Evolutionary conservation across 176 grass and related monocot species (phyloP), one percentile per base, ranked within the genome.

Genomic region (Oryza brachyantha): DNA sequence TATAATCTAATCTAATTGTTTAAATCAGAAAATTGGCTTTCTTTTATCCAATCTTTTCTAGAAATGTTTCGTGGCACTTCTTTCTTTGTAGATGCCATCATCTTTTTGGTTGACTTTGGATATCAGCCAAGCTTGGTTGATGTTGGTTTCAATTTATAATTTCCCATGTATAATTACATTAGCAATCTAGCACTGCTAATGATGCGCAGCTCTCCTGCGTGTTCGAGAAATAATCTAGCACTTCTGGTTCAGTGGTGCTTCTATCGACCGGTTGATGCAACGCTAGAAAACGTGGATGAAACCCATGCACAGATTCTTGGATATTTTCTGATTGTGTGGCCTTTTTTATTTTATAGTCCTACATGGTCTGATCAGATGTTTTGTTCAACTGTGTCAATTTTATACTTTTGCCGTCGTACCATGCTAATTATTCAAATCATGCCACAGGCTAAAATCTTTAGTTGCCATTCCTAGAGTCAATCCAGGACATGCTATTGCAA

Each of bases 391-490:
- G 7, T 57, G 66, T 32, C 4, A 27, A 68, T 13, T 68, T 41
- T 21, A 8, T 14, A 11, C 21, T 24, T 12, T 68, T 7, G 39
- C 48, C 50, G 6, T 5, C 1, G 7, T 54, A 54, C 12, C 16
- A 17, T 81, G 39, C 70, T 41, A 55, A 66, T 74, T 83, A 1
- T 31, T 38, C 17, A 22, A 50, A 39, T 57, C 16, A 55, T 1
- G 0, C 76, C 36, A 27, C 83, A 99, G 92, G 96, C 87, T 99
- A 27, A 99, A 95, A 75, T 82, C 92, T 55, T 82, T 99, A 41
- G 81, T 99, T 79, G 87, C 92, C 6, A 99, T 95, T 74, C 96
- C 96, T 0, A 85, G 79, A 52, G 84, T 99, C 29, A 86, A 85
- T 50, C 66, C 90, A 37, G 78, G 75, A 77, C 37, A 89, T 79